Conservation (phyloP, 2,329 filamentous ascomycete species). For the Purpureocillium lavendulum region DNA sequence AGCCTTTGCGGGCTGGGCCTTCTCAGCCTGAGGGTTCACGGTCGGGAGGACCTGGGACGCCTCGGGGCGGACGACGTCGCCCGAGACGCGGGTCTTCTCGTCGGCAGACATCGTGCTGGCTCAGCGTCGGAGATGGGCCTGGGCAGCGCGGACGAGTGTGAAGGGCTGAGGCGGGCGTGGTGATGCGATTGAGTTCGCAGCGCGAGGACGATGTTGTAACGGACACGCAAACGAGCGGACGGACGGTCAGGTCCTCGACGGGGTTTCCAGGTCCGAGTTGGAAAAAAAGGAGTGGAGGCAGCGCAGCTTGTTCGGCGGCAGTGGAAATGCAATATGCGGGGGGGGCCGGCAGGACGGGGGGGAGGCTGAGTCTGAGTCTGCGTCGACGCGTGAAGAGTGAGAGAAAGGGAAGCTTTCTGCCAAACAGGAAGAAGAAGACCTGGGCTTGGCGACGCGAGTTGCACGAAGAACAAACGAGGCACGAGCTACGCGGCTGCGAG, state of each 20-base stretch:
- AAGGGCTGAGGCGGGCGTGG: too few species aligned
- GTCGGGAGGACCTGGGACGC: conserved; percentile 63
- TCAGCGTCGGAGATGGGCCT: not conserved
- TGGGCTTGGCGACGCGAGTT: too few species aligned
- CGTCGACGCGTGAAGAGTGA: too few species aligned
- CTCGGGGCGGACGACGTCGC: conserved; percentile 59
- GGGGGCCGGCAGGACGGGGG: conserved; percentile 12
- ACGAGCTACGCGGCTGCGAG: too few species aligned
- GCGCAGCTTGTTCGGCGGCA: not conserved
- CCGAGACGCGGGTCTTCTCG: conserved; percentile 78
- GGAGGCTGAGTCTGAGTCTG: too few species aligned
- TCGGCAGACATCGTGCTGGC: conserved; percentile 19
- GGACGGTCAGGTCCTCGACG: conserved; percentile 22
- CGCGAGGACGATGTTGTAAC: conserved; percentile 24
- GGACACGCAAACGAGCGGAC: conserved; percentile 31
- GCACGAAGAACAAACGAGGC: too few species aligned
- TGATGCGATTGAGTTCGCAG: not conserved
- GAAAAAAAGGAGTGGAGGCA: conserved; percentile 15
- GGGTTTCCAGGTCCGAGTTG: conserved; percentile 3
- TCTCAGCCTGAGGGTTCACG: conserved; percentile 68
- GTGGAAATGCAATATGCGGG: conserved; percentile 25
- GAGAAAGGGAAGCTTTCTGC: too few species aligned
- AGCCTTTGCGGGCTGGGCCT: conserved; percentile 55
- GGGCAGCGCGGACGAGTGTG: too few species aligned
- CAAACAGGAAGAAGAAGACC: too few species aligned